Base-by-base conservation (phyloP, 495 filamentous ascomycete genomes). In the Xylaria curta region DNA sequence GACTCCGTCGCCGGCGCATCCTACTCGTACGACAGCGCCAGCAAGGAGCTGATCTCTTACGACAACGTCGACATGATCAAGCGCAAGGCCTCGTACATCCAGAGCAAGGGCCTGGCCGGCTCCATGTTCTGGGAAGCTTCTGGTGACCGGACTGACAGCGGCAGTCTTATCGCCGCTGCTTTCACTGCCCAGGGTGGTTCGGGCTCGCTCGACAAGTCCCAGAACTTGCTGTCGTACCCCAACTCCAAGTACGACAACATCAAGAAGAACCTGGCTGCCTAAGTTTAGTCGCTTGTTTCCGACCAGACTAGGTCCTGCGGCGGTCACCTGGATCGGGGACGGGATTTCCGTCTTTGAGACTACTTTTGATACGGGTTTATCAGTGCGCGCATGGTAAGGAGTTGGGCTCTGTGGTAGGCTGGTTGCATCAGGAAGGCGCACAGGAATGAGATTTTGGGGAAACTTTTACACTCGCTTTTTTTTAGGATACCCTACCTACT, bases 81-180 rank as follows among this genome's bases (percentile, higher is more conserved):
- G 61, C 40, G 72, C 54, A 98, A 97, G 84, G 89, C 88, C 6
- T 76, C 76, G 12, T 97, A 91, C 75, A 83, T 95, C 67, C 84
- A 85, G 78, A 70, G 81, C 49, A 82, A 84, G 70, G 87, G 88
- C 1, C 84, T 97, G 4, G 94, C 89, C 1, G 94, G 95, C 28
- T 89, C 86, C 3, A 97, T 97, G 93, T 97, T 92, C 88, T 98
- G 95, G 94, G 94, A 97, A 81, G 89, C 88, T 47, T 93, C 89
- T 71, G 89, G 84, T 15, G 95, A 97, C 81, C 88, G 87, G 76
- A 82, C 60, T 1, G 88, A 83, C 6, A 81, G 82, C n/a, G 86
- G 85, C 53, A 91, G 90, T 75, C 74, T 95, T 79, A 90, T 95
- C 61, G 83, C 81, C 9, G 85, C 85, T 5, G 87, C 89, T 0